Base-by-base conservation (phyloP, 495 filamentous ascomycete species). In the Apiosordaria backusii region DNA sequence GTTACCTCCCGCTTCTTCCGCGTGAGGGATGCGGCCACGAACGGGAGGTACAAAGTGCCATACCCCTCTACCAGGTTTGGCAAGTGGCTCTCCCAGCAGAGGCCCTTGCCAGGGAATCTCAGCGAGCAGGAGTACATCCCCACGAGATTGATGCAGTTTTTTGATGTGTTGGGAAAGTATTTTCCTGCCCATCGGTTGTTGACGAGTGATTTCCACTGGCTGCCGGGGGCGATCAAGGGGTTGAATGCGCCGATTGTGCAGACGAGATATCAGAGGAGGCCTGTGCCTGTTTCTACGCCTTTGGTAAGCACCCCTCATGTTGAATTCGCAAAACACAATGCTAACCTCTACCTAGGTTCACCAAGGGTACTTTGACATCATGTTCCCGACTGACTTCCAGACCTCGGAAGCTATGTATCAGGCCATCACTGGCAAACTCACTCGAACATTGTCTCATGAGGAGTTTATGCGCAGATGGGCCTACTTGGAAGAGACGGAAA, bases 281-380 rank as follows among this genome's bases (percentile, higher is more conserved):
- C 89, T 15, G 90, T 99, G 21, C 91, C 94, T 16, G 95, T 99
- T 13, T 81, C 87, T 4, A 98, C 96, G 15, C 93, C 94, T 40
- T 88, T 95, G 78, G 95, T 97, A 83, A 79, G 90, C n/a, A n/a
- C n/a, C n/a, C n/a, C n/a, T n/a, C n/a, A n/a, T 80, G 40, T 18
- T 45, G 21, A n/a, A 27, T 15, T 45, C 18, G 35, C 5, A 45
- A 21, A 22, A 55, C 50, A 55, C 18, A 22, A 24, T 65, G 50
- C 50, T 58, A 54, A 19, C 45, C 50, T 57, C 23, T 60, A 24
- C 24, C 52, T 10, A 96, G 92, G 92, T 97, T 19, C 92, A 97
- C 69, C 96, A 99, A 80, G 96, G 95, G 15, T 97, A 96, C 77
- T 99, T 99, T 71, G 96, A 98, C 76, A 97, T 99, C 75, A 87